phyloP scores from a whole-genome alignment of 2,329 filamentous ascomycete genomes.

The Talaromyces sp. region DNA sequence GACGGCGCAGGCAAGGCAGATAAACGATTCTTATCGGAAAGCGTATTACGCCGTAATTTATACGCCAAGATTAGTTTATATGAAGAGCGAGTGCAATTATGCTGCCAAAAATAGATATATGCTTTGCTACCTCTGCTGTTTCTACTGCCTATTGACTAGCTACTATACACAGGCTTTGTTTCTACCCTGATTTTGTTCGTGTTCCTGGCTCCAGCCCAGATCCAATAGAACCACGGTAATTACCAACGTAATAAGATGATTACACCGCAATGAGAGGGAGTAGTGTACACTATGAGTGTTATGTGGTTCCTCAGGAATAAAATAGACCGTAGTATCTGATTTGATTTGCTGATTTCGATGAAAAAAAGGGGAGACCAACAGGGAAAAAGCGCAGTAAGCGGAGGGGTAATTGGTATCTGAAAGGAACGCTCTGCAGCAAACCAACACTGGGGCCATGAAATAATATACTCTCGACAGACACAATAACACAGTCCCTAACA shows the following conservation, averaged over 20 bases:
- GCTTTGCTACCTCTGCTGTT: background rate
- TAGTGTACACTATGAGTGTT: background rate
- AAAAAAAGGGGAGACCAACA: background rate
- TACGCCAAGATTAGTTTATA: background rate
- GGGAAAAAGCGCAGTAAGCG: background rate
- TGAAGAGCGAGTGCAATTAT: background rate
- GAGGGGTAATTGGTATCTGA: background rate
- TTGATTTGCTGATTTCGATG: background rate
- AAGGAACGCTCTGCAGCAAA: background rate
- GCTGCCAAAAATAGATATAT: background rate
- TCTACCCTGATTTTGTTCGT: background rate
- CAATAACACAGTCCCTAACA: background rate
- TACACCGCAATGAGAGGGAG: background rate
- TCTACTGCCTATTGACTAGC: background rate
- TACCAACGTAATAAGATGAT: background rate
- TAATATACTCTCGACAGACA: background rate
- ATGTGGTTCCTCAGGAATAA: background rate
- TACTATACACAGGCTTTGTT: background rate
- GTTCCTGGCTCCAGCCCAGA: background rate
- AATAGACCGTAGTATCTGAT: background rate
- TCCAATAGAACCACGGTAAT: background rate
- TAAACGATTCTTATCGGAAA: background rate
- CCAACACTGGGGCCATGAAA: background rate
- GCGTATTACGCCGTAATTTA: background rate
- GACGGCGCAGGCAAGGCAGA: background rate